Evolutionary conservation across 2,329 filamentous ascomycete genomes (phyloP).

Genomic region (Fusarium pseudonygamai): DNA sequence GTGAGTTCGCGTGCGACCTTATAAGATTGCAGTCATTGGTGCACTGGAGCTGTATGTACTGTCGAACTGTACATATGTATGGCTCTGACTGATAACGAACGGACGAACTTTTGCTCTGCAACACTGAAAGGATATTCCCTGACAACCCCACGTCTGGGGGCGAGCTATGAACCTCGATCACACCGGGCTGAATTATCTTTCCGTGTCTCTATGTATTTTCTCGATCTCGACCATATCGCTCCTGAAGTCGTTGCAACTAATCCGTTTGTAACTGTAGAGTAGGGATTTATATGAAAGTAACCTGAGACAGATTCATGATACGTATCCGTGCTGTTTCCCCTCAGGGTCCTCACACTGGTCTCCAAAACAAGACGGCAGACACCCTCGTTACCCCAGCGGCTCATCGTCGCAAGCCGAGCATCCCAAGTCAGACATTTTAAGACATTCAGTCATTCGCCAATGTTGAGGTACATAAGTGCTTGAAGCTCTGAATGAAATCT

Average conservation of each 20-base stretch:
- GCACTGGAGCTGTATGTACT: background rate
- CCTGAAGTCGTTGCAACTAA: background rate
- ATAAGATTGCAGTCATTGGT: background rate
- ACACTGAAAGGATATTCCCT: conserved; percentile 3
- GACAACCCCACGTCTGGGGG: conserved; percentile 21
- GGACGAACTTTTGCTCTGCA: conserved; percentile 3
- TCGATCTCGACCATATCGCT: background rate
- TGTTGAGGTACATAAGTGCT: background rate
- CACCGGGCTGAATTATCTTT: background rate
- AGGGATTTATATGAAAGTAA: background rate
- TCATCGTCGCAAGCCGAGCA: conserved; percentile 19
- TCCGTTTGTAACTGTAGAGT: background rate
- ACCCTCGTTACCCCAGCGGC: conserved; percentile 15
- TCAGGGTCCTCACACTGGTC: conserved; percentile 14
- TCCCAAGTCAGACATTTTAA: conserved; percentile 19
- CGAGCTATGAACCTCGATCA: background rate
- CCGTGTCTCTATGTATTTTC: background rate
- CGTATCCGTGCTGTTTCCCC: conserved; percentile 12
- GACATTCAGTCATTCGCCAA: conserved; percentile 29
- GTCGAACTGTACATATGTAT: background rate
- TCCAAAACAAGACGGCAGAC: conserved; percentile 13
- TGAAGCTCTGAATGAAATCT: background rate
- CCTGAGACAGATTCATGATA: conserved; percentile 2
- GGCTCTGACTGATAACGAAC: conserved; percentile 24
- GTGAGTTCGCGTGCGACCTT: conserved; percentile 9